Evolutionary conservation across 371 early-diverging fungal genomes (phyloP), one percentile per base, ranked within the genome.

Genomic region (Conidiobolus incongruus): DNA sequence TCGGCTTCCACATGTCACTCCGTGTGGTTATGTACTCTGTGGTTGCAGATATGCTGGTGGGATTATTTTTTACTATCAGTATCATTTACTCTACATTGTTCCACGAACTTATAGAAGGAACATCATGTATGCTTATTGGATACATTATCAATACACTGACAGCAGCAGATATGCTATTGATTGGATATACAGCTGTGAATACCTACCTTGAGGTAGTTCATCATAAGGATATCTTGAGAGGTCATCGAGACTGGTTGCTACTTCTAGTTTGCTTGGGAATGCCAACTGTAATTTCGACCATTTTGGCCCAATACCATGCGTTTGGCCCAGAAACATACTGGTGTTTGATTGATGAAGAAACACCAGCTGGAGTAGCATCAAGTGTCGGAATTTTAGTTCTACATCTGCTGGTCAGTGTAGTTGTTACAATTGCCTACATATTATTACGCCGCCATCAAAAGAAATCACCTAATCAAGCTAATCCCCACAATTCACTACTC

Each of bases 341-440:
- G 43, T 43, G 43, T 19, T 33, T 43, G 22, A 43, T 43, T 17
- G 43, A 43, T 21, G 43, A 43, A 12, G 43, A 43, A 10, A 43
- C 43, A 16, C 17, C 20, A n/a, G 43, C 43, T 16, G 43, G 43
- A 5, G n/a, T n/a, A n/a, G n/a, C n/a, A n/a, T n/a, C n/a, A n/a
- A n/a, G n/a, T n/a, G n/a, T n/a, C n/a, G n/a, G n/a, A n/a, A n/a
- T n/a, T n/a, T n/a, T n/a, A n/a, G n/a, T n/a, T n/a, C n/a, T n/a
- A n/a, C n/a, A n/a, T n/a, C n/a, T n/a, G n/a, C n/a, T n/a, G n/a
- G n/a, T n/a, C n/a, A n/a, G n/a, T n/a, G n/a, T n/a, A n/a, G n/a
- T n/a, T n/a, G n/a, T n/a, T n/a, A n/a, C n/a, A n/a, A n/a, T n/a
- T n/a, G n/a, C n/a, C n/a, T n/a, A n/a, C n/a, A n/a, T n/a, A n/a